phyloP scores from a whole-genome alignment of 163 green algal genomes.

The Chlamydomonas reinhardtii region DNA sequence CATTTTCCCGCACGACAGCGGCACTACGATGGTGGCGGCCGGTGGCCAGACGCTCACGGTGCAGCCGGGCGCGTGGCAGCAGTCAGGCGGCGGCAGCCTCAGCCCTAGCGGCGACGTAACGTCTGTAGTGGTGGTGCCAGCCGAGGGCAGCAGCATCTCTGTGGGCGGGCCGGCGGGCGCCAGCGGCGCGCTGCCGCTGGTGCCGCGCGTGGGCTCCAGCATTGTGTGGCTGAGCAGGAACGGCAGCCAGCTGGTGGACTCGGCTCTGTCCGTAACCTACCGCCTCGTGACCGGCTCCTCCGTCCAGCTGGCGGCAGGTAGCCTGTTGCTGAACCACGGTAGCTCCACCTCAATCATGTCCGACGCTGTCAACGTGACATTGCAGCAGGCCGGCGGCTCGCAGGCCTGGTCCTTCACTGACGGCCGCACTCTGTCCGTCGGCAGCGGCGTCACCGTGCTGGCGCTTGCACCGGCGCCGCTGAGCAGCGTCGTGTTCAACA shows the following conservation, averaged over 20 bases:
- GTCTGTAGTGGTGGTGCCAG: neutral
- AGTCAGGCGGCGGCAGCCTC: too few relatives aligned
- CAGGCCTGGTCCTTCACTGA: too few relatives aligned
- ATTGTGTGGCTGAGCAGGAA: neutral
- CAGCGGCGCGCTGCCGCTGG: neutral
- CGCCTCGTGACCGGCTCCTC: neutral
- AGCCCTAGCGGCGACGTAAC: neutral
- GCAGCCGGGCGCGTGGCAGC: neutral
- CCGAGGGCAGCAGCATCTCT: neutral
- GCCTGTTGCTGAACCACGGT: neutral
- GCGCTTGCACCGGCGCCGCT: neutral
- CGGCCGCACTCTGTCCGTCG: neutral
- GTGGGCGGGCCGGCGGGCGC: neutral
- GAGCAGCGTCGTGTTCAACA: neutral
- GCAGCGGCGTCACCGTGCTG: neutral
- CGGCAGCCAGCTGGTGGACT: conserved; percentile 9
- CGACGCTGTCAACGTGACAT: neutral
- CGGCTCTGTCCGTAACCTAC: neutral
- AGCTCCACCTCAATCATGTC: neutral
- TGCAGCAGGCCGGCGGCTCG: neutral
- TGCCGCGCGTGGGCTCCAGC: neutral
- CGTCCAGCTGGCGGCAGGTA: neutral
- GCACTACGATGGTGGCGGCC: neutral
- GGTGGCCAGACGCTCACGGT: neutral
- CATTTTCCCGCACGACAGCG: conserved; percentile 11